Percentiles rank a stretch among this genome's conserved stretches.
Evolutionary conservation across 306 rosid genomes (phyloP).

Genomic region (Vigna nakashimae): DNA sequence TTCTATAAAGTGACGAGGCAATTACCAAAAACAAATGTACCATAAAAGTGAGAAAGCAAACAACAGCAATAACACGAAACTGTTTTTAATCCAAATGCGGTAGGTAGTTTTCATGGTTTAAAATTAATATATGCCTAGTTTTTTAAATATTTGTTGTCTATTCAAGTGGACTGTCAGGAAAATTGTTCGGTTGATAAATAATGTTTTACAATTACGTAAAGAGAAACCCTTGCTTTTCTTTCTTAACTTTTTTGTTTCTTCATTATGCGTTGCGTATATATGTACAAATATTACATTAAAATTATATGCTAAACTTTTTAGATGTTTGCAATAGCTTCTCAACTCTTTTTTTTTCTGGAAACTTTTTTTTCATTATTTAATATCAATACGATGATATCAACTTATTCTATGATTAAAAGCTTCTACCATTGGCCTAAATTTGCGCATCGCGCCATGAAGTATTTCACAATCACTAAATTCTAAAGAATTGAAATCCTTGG

Average conservation of each 20-base stretch:
- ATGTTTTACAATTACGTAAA: not conserved
- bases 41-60: not conserved
- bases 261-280: not conserved
- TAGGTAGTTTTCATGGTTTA: slow-evolving; percentile 1
- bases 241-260: not conserved
- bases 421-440: not conserved
- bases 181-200: not conserved
- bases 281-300: too few relatives aligned
- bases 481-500: not conserved
- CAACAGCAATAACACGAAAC: not conserved
- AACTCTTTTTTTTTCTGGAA: not conserved
- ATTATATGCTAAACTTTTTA: not conserved
- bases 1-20: not conserved
- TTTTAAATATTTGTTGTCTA: not conserved
- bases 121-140: not conserved
- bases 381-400: not conserved
- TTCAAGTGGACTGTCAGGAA: slow-evolving; percentile 9
- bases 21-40: too few relatives aligned
- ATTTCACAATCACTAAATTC: not conserved
- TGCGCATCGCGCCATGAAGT: not conserved
- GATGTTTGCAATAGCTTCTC: too few relatives aligned
- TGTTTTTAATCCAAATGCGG: not conserved
- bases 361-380: not conserved
- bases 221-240: not conserved
- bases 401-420: not conserved